A percentile compares a stretch with the other conserved stretches of the same genome.
Evolutionary conservation across 352 stramenopile genomes (phyloP).

Genomic region (Phytophthora agathidicida): DNA sequence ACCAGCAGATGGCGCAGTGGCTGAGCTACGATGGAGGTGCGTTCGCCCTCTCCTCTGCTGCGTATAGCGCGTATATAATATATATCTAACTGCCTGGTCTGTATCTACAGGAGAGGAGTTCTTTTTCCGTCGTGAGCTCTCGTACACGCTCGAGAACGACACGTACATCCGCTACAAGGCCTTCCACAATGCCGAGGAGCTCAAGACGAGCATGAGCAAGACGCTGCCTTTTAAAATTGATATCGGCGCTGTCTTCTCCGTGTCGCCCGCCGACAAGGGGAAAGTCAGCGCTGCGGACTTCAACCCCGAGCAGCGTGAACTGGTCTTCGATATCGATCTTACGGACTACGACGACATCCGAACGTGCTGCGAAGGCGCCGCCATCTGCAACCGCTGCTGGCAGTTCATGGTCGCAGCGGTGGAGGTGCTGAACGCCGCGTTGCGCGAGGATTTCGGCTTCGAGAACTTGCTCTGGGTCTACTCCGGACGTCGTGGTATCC

Average conservation of each 20-base stretch:
- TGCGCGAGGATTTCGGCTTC: slow-evolving; percentile 99
- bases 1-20: slow-evolving; percentile 86
- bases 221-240: slow-evolving; percentile 99
- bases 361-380: slow-evolving; percentile 93
- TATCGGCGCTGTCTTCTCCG: slow-evolving; percentile 97
- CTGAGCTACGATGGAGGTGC: slow-evolving; percentile 81
- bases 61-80: not conserved
- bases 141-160: slow-evolving; percentile 98
- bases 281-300: slow-evolving; percentile 91
- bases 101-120: slow-evolving; percentile 56
- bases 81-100: not conserved
- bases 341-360: slow-evolving; percentile 99
- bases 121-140: slow-evolving; percentile 96
- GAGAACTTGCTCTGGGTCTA: slow-evolving; percentile 99
- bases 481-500: slow-evolving; percentile 98
- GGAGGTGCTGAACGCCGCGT: slow-evolving; percentile 91
- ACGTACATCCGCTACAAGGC: slow-evolving; percentile 99
- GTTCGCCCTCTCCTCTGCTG: not conserved
- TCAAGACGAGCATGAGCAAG: slow-evolving; percentile 89
- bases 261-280: slow-evolving; percentile 85
- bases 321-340: slow-evolving; percentile 99
- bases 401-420: slow-evolving; percentile 98
- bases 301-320: slow-evolving; percentile 93
- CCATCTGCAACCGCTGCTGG: slow-evolving; percentile 97
- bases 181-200: slow-evolving; percentile 90